A percentile compares a stretch with the other conserved stretches of the same genome.
Conservation (phyloP, 306 rosid species). For the Dicorynia guianensis region DNA sequence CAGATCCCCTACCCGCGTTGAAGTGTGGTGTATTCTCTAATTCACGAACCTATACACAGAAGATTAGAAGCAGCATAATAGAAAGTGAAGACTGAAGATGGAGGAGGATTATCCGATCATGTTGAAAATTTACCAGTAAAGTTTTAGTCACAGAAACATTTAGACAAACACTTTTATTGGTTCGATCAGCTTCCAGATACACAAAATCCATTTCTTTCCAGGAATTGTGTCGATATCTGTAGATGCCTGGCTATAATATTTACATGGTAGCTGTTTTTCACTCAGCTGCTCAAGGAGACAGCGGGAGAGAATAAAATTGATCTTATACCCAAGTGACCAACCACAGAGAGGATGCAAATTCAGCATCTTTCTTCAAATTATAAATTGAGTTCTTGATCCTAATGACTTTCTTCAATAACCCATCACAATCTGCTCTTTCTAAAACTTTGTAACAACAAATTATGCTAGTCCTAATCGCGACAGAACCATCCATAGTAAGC, state of each 20-base stretch:
- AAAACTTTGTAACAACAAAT: too few species aligned
- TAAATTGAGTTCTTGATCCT: too few species aligned
- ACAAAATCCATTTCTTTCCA: background rate
- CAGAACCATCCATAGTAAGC: too few species aligned
- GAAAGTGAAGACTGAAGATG: background rate
- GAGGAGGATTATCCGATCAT: background rate
- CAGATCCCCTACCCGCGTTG: constrained; percentile 73
- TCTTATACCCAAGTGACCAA: too few species aligned
- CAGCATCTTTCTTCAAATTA: too few species aligned
- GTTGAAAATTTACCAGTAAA: background rate
- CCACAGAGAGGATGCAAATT: too few species aligned
- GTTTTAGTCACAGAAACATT: background rate
- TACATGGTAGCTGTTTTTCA: too few species aligned
- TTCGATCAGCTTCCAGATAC: background rate
- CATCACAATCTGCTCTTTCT: too few species aligned
- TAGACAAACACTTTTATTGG: background rate
- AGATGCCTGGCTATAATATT: background rate
- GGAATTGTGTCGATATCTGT: background rate
- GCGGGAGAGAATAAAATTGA: too few species aligned
- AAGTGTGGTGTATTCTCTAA: constrained; percentile 66
- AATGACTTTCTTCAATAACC: too few species aligned
- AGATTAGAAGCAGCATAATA: background rate
- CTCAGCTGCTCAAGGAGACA: too few species aligned
- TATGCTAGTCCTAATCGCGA: too few species aligned
- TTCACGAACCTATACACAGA: constrained; percentile 57